Conservation (phyloP, 2,329 filamentous ascomycete species). For the Intubia oerlemansii region DNA sequence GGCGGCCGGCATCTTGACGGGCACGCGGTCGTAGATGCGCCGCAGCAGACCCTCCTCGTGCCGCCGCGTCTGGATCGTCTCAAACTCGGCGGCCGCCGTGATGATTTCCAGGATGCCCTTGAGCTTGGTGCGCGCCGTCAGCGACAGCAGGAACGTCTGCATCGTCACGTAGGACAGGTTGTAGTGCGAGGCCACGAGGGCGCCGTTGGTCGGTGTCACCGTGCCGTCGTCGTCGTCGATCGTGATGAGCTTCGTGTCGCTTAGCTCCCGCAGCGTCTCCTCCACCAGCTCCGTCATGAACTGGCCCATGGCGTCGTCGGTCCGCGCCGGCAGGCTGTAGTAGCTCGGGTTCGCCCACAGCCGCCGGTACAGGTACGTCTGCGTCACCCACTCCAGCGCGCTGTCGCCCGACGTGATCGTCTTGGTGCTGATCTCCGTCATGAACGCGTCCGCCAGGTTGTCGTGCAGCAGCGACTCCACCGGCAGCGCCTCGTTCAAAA, state of each 20-base stretch:
- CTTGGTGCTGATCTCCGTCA: constrained; percentile 90
- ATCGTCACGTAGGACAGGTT: constrained; percentile 99
- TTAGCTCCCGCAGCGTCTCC: constrained; percentile 71
- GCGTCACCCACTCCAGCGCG: constrained; percentile 95
- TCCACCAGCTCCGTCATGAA: constrained; percentile 92
- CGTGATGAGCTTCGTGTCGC: constrained; percentile 88
- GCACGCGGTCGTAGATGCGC: constrained; percentile 82
- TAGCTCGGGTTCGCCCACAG: constrained; percentile 91
- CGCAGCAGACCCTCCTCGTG: constrained; percentile 78
- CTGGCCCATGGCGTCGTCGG: constrained; percentile 80
- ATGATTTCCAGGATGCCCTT: constrained; percentile 96
- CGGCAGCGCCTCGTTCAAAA: constrained; percentile 84
- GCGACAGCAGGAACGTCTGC: constrained; percentile 90
- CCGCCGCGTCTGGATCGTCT: constrained; percentile 72
- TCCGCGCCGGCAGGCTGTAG: constrained; percentile 75
- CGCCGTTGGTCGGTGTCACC: constrained; percentile 75
- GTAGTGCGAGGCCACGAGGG: constrained; percentile 98
- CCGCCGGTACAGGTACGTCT: constrained; percentile 94
- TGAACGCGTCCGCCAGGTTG: constrained; percentile 87
- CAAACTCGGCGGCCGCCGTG: constrained; percentile 91
- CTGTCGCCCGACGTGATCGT: constrained; percentile 91
- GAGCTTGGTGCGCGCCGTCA: constrained; percentile 74
- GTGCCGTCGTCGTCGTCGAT: constrained; percentile 86
- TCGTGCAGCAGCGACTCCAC: constrained; percentile 87
- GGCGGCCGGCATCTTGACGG: constrained; percentile 63